phyloP scores from a whole-genome alignment of 2,329 filamentous ascomycete species.

The Pezicula carpinea region DNA sequence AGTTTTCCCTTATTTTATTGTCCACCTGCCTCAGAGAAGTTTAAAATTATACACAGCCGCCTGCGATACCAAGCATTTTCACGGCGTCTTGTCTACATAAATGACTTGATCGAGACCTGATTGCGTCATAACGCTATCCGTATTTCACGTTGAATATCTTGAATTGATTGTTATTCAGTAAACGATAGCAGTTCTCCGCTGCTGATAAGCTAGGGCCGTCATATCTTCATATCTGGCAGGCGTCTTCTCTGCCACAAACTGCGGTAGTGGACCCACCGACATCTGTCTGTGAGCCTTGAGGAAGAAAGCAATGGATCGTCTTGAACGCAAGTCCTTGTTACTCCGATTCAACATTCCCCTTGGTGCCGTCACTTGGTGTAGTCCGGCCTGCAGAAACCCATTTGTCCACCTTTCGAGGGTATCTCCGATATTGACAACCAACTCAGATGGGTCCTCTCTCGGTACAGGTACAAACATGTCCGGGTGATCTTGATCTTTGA shows the following conservation, averaged over 20 bases:
- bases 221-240: neutral
- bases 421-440: slow-evolving; percentile 42
- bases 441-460: slow-evolving; percentile 14
- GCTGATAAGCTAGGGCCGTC: slow-evolving; percentile 1
- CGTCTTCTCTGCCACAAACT: slow-evolving; percentile 1
- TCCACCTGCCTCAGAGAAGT: neutral
- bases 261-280: neutral
- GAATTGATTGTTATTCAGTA: neutral
- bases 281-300: slow-evolving; percentile 3
- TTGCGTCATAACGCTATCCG: neutral
- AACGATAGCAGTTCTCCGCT: slow-evolving; percentile 2
- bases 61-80: neutral
- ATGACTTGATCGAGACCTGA: neutral
- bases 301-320: neutral
- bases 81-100: neutral
- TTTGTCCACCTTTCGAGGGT: slow-evolving; percentile 42
- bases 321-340: neutral
- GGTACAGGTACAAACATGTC: slow-evolving; percentile 34
- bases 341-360: slow-evolving; percentile 1
- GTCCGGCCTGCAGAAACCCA: slow-evolving; percentile 23
- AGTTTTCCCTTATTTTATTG: neutral
- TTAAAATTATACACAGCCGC: neutral
- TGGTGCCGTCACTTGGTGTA: slow-evolving; percentile 2
- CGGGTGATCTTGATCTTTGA: slow-evolving; percentile 34
- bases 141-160: neutral